A percentile compares a stretch with the other conserved stretches of the same genome.
These are phyloP conservation scores for Filobasidium floriforme DNA, from an alignment of 768 basidiomycete species.

Conservation along the genomic window DNA sequence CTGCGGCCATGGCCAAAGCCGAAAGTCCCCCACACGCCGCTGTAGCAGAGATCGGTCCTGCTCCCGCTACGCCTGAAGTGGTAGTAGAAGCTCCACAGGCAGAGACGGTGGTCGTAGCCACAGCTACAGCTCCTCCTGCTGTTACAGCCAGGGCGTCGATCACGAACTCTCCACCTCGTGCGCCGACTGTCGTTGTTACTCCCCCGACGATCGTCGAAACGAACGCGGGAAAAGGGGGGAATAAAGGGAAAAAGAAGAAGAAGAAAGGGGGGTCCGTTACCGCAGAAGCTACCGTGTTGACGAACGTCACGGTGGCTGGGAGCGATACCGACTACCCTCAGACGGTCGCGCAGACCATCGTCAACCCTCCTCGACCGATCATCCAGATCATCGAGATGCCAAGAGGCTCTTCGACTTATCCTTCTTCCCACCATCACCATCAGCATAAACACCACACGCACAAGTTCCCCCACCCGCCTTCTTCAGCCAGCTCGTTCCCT, in stretches of 20 bases:
- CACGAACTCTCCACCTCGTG: not conserved
- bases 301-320: slow-evolving; percentile 2
- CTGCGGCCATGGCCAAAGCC: slow-evolving; percentile 1
- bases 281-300: not conserved
- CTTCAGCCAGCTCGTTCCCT: not conserved
- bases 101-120: not conserved
- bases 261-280: not conserved
- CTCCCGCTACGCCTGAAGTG: not conserved
- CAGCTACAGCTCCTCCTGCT: not conserved
- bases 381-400: slow-evolving; percentile 4
- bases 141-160: not conserved
- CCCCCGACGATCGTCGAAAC: not conserved
- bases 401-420: not conserved
- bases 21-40: not conserved
- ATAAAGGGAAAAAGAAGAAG: slow-evolving; percentile 3
- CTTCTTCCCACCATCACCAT: not conserved
- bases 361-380: not conserved
- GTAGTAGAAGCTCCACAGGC: not conserved
- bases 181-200: not conserved
- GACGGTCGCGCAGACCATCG: not conserved
- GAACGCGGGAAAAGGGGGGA: slow-evolving; percentile 2
- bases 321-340: not conserved
- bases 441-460: not conserved
- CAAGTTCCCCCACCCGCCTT: not conserved
- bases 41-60: not conserved